Conservation (phyloP, 2,329 filamentous ascomycete genomes). For the Ophiostoma sp. region DNA sequence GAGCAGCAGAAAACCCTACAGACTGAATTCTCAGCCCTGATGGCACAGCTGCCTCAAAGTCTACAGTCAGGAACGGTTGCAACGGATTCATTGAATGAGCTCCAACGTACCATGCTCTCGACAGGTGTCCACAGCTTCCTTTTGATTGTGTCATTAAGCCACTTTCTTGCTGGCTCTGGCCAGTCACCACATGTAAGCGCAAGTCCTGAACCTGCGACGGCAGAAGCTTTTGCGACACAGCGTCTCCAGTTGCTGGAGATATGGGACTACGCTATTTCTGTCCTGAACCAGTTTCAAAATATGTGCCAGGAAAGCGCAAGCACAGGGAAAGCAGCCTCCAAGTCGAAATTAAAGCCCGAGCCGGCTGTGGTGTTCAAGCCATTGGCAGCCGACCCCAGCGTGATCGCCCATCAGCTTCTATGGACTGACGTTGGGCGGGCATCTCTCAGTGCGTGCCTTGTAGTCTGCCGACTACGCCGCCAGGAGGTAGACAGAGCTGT, state of each 20-base stretch:
- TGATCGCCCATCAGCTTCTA: constrained; percentile 17
- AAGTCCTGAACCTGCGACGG: background rate
- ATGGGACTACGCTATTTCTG: constrained; percentile 20
- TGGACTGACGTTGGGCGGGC: constrained; percentile 22
- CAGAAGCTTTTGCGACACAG: constrained; percentile 1
- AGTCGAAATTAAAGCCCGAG: background rate
- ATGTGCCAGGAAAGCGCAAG: background rate
- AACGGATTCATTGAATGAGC: constrained; percentile 14
- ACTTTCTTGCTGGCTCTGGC: background rate
- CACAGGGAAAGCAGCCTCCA: background rate
- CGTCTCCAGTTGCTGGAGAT: constrained; percentile 20
- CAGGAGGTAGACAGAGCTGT: constrained; percentile 17
- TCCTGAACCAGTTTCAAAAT: constrained; percentile 17
- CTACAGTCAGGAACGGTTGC: constrained; percentile 13
- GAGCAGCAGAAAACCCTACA: constrained; percentile 15
- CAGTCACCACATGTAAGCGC: background rate
- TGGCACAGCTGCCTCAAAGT: constrained; percentile 2
- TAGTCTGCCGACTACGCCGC: constrained; percentile 16
- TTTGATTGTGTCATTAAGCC: constrained; percentile 13
- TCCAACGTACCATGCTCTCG: constrained; percentile 21
- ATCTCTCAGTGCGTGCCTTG: constrained; percentile 18
- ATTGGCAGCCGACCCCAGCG: background rate
- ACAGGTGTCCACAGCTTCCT: constrained; percentile 22
- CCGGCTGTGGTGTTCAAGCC: background rate
- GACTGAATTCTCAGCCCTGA: constrained; percentile 5